Evolutionary conservation across 2,329 filamentous ascomycete genomes (phyloP).

Genomic region (Sporothrix mexicana): DNA sequence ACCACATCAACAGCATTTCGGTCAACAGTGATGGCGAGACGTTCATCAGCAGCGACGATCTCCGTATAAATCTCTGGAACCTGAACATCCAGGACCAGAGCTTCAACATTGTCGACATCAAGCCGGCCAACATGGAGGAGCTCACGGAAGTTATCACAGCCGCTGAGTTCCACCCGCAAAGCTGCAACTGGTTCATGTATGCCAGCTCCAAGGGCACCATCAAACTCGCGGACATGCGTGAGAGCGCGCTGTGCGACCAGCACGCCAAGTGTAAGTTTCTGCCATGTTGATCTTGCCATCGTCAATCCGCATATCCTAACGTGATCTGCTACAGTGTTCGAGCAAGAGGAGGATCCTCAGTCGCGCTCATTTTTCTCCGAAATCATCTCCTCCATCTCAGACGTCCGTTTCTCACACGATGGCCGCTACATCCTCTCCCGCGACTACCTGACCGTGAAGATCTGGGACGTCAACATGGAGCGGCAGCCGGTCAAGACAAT

Average conservation of each 20-base stretch:
- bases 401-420: slow-evolving; percentile 96
- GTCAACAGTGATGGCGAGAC: slow-evolving; percentile 99
- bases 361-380: slow-evolving; percentile 99
- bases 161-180: slow-evolving; percentile 93
- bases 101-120: slow-evolving; percentile 99
- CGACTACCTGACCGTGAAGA: slow-evolving; percentile 98
- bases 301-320: neutral
- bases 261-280: slow-evolving; percentile 83
- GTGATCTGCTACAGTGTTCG: slow-evolving; percentile 72
- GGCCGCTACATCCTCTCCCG: slow-evolving; percentile 96
- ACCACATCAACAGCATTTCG: slow-evolving; percentile 99
- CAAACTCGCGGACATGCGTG: slow-evolving; percentile 97
- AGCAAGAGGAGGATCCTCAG: slow-evolving; percentile 96
- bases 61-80: slow-evolving; percentile 98
- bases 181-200: slow-evolving; percentile 99
- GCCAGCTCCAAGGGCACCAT: slow-evolving; percentile 99
- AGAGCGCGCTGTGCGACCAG: slow-evolving; percentile 93
- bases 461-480: slow-evolving; percentile 99
- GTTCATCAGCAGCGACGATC: slow-evolving; percentile 97
- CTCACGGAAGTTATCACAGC: slow-evolving; percentile 98
- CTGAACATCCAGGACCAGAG: slow-evolving; percentile 99
- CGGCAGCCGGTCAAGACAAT: slow-evolving; percentile 97
- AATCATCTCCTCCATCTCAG: slow-evolving; percentile 98
- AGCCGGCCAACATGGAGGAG: slow-evolving; percentile 99
- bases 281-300: neutral